phyloP scores from a whole-genome alignment of 805 yeast genomes.

The Kazachstania psychrophila region DNA sequence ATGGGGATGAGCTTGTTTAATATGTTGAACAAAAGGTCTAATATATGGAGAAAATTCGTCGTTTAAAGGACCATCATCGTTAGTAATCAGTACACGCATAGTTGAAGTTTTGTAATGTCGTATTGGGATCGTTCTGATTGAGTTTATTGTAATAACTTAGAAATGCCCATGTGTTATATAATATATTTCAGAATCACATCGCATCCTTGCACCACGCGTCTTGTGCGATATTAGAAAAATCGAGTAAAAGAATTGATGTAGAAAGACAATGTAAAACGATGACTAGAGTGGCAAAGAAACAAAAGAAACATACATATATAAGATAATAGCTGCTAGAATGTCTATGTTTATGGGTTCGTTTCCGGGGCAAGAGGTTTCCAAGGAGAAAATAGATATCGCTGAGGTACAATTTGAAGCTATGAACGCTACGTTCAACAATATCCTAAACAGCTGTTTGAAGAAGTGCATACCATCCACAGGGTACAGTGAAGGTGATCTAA shows the following conservation, averaged over 20 bases:
- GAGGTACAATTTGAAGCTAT: constrained; percentile 61
- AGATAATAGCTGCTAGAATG: constrained; percentile 34
- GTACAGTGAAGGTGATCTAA: constrained; percentile 75
- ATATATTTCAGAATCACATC: too few relatives aligned
- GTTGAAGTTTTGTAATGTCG: too few relatives aligned
- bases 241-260: too few relatives aligned
- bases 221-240: too few relatives aligned
- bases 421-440: constrained; percentile 42
- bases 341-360: constrained; percentile 48
- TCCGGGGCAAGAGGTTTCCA: constrained; percentile 43
- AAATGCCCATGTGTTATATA: too few relatives aligned
- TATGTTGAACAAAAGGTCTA: constrained; percentile 66
- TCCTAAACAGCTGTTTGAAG: constrained; percentile 51
- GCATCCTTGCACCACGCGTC: too few relatives aligned
- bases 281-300: neutral
- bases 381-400: constrained; percentile 53
- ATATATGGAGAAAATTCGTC: constrained; percentile 76
- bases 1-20: constrained; percentile 46
- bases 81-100: constrained; percentile 58
- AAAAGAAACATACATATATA: neutral
- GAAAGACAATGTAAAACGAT: too few relatives aligned
- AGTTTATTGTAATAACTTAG: too few relatives aligned
- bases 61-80: constrained; percentile 93
- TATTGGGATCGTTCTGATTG: too few relatives aligned
- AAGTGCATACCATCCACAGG: constrained; percentile 76